Evolutionary conservation across 2,329 filamentous ascomycete genomes (phyloP).

Genomic region (Alternaria triticimaculans): DNA sequence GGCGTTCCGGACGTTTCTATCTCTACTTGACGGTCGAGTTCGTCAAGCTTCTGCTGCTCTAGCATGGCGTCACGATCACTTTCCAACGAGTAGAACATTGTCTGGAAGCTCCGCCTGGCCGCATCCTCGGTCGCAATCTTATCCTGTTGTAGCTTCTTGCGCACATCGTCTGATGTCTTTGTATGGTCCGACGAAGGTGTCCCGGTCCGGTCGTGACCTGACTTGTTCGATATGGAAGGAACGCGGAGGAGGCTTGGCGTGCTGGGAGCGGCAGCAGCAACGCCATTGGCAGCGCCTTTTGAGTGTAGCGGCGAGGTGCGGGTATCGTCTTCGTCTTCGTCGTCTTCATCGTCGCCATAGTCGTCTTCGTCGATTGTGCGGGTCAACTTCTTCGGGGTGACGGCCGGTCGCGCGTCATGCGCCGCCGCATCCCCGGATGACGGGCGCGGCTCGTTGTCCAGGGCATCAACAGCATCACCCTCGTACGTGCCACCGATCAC

Average conservation of each 20-base stretch:
- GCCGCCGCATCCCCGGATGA: conserved; percentile 41
- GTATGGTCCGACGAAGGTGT: conserved; percentile 62
- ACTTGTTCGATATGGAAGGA: conserved; percentile 69
- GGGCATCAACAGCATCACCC: conserved; percentile 31
- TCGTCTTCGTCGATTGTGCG: conserved; percentile 83
- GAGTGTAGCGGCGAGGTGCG: conserved; percentile 58
- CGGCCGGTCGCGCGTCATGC: conserved; percentile 55
- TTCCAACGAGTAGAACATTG: conserved; percentile 92
- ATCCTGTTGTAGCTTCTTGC: conserved; percentile 90
- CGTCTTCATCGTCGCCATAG: conserved; percentile 79
- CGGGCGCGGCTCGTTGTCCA: conserved; percentile 30
- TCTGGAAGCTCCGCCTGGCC: conserved; percentile 89
- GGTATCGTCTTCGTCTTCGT: conserved; percentile 55
- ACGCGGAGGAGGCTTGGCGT: conserved; percentile 68
- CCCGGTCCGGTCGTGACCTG: conserved; percentile 65
- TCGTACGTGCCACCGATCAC: conserved; percentile 66
- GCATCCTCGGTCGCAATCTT: conserved; percentile 90
- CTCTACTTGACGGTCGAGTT: conserved; percentile 94
- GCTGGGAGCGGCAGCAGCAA: conserved; percentile 62
- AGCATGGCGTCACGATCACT: conserved; percentile 96
- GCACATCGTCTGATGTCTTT: conserved; percentile 83
- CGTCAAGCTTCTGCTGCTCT: conserved; percentile 95
- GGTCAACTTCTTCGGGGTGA: conserved; percentile 73
- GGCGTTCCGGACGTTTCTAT: conserved; percentile 81
- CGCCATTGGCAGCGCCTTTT: conserved; percentile 60